Conservation (phyloP, 1,284 basidiomycete genomes). For the Boletus nobilissimus region DNA sequence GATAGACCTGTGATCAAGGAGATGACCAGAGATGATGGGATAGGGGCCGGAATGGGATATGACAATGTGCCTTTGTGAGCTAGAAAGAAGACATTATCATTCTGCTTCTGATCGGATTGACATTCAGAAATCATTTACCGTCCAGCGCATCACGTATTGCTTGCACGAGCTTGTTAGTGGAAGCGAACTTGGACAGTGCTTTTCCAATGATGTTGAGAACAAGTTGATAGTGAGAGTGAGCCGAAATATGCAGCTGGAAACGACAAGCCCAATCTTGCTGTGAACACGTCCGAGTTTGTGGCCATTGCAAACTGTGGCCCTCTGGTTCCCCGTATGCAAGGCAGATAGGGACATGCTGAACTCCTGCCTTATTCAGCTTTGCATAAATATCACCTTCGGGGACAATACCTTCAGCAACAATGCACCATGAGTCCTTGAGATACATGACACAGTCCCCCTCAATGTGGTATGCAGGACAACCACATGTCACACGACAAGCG, state of each 20-base stretch:
- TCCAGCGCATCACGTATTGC: not conserved
- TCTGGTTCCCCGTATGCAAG: not conserved
- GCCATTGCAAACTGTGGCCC: not conserved
- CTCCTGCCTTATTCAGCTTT: not conserved
- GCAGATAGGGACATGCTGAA: not conserved
- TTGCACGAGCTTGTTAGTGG: not conserved
- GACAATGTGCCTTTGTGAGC: not conserved
- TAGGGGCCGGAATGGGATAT: too few species aligned
- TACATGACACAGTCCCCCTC: not conserved
- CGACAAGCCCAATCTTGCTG: not conserved
- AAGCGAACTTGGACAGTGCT: not conserved
- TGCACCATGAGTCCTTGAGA: not conserved
- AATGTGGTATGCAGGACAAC: not conserved
- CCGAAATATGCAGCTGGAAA: not conserved
- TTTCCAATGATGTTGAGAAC: not conserved
- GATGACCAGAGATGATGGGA: too few species aligned
- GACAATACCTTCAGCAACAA: not conserved
- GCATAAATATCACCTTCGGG: not conserved
- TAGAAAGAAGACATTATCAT: not conserved
- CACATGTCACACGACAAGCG: not conserved
- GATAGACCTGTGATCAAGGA: too few species aligned
- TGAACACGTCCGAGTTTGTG: not conserved
- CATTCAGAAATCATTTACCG: too few species aligned
- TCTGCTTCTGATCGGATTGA: too few species aligned
- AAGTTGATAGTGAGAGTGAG: not conserved